phyloP scores from a whole-genome alignment of 2,329 filamentous ascomycete species.

The Fonsecaea pugnacius region DNA sequence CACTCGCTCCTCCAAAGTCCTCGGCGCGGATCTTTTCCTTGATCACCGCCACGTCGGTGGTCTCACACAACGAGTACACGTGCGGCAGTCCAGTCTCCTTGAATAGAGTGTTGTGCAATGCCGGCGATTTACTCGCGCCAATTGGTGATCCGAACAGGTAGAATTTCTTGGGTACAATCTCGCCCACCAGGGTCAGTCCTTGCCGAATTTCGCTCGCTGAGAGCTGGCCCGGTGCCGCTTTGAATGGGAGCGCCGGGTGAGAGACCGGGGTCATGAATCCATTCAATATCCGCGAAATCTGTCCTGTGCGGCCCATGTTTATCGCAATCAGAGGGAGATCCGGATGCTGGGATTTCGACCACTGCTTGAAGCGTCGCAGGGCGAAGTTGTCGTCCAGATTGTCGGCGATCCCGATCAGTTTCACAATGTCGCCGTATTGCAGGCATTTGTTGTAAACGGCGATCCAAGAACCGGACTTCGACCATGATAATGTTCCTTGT shows the following conservation, averaged over 20 bases:
- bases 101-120: conserved; percentile 88
- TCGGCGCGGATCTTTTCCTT: conserved; percentile 67
- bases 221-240: conserved; percentile 90
- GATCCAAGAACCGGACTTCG: conserved; percentile 82
- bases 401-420: conserved; percentile 82
- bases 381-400: conserved; percentile 83
- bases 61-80: conserved; percentile 76
- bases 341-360: conserved; percentile 69
- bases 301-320: conserved; percentile 89
- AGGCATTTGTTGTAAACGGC: conserved; percentile 86
- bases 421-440: conserved; percentile 90
- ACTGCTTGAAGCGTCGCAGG: conserved; percentile 77
- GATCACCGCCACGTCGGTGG: conserved; percentile 65
- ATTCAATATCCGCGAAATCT: conserved; percentile 88
- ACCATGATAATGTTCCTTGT: conserved; percentile 77
- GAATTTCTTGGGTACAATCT: conserved; percentile 75
- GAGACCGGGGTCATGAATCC: conserved; percentile 93
- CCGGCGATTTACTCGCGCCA: conserved; percentile 78
- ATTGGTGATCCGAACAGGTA: conserved; percentile 89
- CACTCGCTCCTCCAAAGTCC: conserved; percentile 88
- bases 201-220: conserved; percentile 86
- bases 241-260: conserved; percentile 85
- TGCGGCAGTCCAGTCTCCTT: conserved; percentile 77
- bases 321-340: conserved; percentile 87
- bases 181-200: conserved; percentile 76